phyloP scores from a whole-genome alignment of 2,329 filamentous ascomycete genomes.

The Penicillium thymicola region DNA sequence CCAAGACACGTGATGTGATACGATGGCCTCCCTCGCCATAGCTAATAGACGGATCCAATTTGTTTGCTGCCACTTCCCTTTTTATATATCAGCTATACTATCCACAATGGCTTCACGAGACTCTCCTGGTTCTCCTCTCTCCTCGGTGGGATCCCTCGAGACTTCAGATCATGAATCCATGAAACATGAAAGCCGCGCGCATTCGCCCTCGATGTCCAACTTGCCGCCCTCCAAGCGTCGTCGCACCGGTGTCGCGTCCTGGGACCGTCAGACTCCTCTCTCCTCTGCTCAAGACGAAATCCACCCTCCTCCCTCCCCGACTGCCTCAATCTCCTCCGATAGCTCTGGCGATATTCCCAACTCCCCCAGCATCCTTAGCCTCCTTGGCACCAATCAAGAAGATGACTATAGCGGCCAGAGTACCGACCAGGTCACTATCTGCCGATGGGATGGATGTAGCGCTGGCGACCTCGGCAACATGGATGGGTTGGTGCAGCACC shows the following conservation, averaged over 20 bases:
- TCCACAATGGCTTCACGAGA: slow-evolving; percentile 44
- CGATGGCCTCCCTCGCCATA: slow-evolving; percentile 4
- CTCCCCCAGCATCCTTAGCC: slow-evolving; percentile 56
- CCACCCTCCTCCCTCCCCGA: slow-evolving; percentile 47
- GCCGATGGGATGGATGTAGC: slow-evolving; percentile 72
- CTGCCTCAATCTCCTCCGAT: slow-evolving; percentile 79
- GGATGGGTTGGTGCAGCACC: slow-evolving; percentile 76
- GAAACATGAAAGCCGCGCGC: slow-evolving; percentile 51
- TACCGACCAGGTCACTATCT: slow-evolving; percentile 73
- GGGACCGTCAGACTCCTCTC: slow-evolving; percentile 51
- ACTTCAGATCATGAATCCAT: slow-evolving; percentile 55
- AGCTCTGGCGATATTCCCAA: slow-evolving; percentile 80
- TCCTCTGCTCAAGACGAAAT: slow-evolving; percentile 42
- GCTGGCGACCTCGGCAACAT: slow-evolving; percentile 72
- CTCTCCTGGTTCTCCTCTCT: slow-evolving; percentile 62
- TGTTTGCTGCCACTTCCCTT: not conserved
- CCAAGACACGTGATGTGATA: slow-evolving; percentile 9
- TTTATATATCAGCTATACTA: not conserved
- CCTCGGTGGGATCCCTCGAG: slow-evolving; percentile 61
- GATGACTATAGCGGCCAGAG: slow-evolving; percentile 67
- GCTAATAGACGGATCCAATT: not conserved
- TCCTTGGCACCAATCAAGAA: slow-evolving; percentile 42
- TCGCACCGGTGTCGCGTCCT: slow-evolving; percentile 44
- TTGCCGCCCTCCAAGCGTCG: slow-evolving; percentile 50
- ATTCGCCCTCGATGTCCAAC: slow-evolving; percentile 39